Evolutionary conservation across 2,329 filamentous ascomycete species (phyloP).

Genomic region (Colletotrichum destructivum): DNA sequence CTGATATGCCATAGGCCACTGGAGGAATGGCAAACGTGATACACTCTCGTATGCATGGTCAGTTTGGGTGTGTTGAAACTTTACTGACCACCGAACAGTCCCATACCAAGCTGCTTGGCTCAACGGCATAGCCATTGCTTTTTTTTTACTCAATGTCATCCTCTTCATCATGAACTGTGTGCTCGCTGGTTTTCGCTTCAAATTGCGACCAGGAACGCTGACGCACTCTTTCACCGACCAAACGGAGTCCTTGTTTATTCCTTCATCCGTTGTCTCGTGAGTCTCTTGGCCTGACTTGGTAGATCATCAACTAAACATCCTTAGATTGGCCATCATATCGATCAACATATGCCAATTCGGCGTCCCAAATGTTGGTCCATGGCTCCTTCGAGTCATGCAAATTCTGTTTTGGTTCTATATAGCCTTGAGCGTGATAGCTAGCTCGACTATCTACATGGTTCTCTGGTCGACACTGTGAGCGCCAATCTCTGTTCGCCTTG

Average conservation of each 20-base stretch:
- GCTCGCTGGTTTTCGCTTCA: conserved; percentile 79
- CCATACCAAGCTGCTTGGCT: conserved; percentile 71
- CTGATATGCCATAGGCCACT: conserved; percentile 60
- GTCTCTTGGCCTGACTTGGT: conserved; percentile 46
- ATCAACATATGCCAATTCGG: conserved; percentile 87
- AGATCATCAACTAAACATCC: conserved; percentile 44
- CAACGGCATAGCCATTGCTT: conserved; percentile 69
- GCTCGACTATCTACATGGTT: conserved; percentile 80
- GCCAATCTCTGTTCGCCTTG: background rate
- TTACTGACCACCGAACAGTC: conserved; percentile 65
- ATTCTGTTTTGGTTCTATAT: conserved; percentile 84
- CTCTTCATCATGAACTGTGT: conserved; percentile 75
- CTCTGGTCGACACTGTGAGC: conserved; percentile 75
- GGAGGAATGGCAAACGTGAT: conserved; percentile 71
- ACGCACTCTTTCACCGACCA: conserved; percentile 81
- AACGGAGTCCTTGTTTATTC: conserved; percentile 84
- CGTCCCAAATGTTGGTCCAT: conserved; percentile 71
- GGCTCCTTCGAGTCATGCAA: conserved; percentile 73
- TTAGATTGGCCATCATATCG: conserved; percentile 80
- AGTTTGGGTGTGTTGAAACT: conserved; percentile 70
- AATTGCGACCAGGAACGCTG: conserved; percentile 79
- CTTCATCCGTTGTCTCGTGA: conserved; percentile 70
- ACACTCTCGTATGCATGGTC: conserved; percentile 62
- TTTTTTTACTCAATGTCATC: conserved; percentile 75
- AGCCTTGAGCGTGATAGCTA: conserved; percentile 76